Base-by-base conservation (phyloP, 2,329 filamentous ascomycete genomes). In the Sphaerulina musiva region DNA sequence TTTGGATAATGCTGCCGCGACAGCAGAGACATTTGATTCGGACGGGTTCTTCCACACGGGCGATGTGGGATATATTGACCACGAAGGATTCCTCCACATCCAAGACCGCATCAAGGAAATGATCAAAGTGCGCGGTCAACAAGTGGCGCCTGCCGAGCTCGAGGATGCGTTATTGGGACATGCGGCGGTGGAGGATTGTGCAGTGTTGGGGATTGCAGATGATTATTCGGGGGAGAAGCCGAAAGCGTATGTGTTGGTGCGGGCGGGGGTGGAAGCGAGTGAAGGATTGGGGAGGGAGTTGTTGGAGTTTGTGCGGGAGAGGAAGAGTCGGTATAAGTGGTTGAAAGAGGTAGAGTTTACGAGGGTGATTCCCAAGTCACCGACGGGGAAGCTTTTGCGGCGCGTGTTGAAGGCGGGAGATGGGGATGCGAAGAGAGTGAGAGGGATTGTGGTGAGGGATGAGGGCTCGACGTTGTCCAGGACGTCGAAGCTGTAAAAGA, bases 371-470 rank as follows among this genome's bases (percentile, higher is more conserved):
- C 86, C 86, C 10, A 89, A 89, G 76, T 86, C 80, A 64, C 78
- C 84, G 0, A 86, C 82, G 62, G 85, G 86, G 23, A 89, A 89
- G 78, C 84, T 89, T 52, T 68, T 89, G 64, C 74, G 84, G 42
- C 74, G 85, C 29, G 62, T 87, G 42, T 66, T 84, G 64, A 78
- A 74, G 59, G 59, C 52, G 58, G 69, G 66, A 55, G 74, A 80
- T 47, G 63, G 69, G 59, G 74, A 73, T 44, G 63, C 66, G 72
- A 46, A 32, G 10, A 58, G 64, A 43, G 43, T 43, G 36, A 63
- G 47, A 40, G 64, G 63, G 6, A 20, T 65, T n/a, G 23, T 46
- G 14, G 62, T 66, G 1, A 56, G 53, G 46, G 61, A 66, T 43
- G 56, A 38, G 10, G 14, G 14, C 14, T 17, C 14, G 14, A 17